Evolutionary conservation across 2,329 filamentous ascomycete genomes (phyloP), one percentile per base, ranked within the genome.

Genomic region (Epichloe amarillans): DNA sequence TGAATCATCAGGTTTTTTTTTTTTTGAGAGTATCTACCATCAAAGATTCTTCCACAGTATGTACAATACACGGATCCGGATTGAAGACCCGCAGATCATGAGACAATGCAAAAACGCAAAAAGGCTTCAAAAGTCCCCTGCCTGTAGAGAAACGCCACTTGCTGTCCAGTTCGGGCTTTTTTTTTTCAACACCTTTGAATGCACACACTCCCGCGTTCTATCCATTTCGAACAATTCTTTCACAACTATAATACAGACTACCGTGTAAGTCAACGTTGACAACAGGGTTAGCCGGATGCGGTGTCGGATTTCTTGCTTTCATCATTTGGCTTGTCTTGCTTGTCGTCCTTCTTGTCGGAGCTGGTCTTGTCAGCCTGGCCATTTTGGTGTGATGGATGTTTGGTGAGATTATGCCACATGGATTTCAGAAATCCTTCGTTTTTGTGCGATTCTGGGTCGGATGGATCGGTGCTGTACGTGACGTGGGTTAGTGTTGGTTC

Each of bases 361-460:
- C n/a, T 40, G n/a, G 19, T 56, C 14, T 59, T 61, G 41, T 58
- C 52, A 48, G 43, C 56, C n/a, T 59, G 60, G 40, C 56, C 52
- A 49, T 71, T 67, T 53, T 73, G 69, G 56, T 80, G 77, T 5
- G 72, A 74, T 0, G 77, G 74, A 60, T 93, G 81, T 60, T 88
- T 87, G n/a, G 86, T 95, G 50, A 97, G 69, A 57, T 83, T 89
- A 64, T 96, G 88, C 91, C 91, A 97, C 56, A 94, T 82, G 41
- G 84, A 88, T 72, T 93, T 96, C 54, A 97, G 71, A 63, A 96
- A 95, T 3, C 91, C 88, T 66, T 96, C 90, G 61, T 86, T 82
- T 68, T 85, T 84, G 65, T 91, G 84, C 0, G 75, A 70, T 42
- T 74, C 71, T 15, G 67, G 58, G 48, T 64, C 59, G 42, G 61